Percentiles rank a stretch among this genome's conserved stretches.
These are phyloP conservation scores for Fusarium coffeatum DNA, from an alignment of 2,329 filamentous ascomycete genomes.

Conservation along the genomic window DNA sequence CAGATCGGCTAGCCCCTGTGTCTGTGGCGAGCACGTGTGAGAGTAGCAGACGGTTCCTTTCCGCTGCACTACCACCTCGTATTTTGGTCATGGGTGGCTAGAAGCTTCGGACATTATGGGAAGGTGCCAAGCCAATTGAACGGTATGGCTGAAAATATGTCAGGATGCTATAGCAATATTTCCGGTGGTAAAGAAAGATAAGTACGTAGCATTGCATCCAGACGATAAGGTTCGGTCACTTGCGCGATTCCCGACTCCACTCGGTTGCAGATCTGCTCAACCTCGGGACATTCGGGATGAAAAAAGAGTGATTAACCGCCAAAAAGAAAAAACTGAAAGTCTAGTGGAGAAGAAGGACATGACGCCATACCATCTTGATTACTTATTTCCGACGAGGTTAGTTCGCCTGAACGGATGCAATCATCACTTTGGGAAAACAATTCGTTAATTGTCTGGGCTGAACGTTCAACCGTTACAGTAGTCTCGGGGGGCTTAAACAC, in stretches of 20 bases:
- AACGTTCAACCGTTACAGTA: neutral
- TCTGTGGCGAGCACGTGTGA: neutral
- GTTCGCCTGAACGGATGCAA: neutral
- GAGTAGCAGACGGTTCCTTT: neutral
- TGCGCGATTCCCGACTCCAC: neutral
- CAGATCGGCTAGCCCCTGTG: neutral
- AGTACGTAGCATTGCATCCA: neutral
- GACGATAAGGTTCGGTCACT: neutral
- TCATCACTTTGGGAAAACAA: neutral
- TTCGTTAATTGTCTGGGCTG: neutral
- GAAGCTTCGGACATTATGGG: neutral
- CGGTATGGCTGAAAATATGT: neutral
- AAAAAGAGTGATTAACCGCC: neutral
- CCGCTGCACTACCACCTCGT: neutral
- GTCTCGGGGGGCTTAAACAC: neutral
- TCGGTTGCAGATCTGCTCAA: neutral
- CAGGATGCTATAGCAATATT: neutral
- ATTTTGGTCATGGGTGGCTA: neutral
- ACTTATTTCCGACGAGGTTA: neutral
- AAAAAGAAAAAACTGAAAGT: neutral
- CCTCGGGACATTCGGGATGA: neutral
- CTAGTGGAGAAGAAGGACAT: neutral
- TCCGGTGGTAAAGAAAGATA: neutral
- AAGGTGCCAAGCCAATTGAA: neutral
- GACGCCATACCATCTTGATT: neutral